Base-by-base conservation (phyloP, 495 filamentous ascomycete species). In the Aspergillus saccharolyticus region DNA sequence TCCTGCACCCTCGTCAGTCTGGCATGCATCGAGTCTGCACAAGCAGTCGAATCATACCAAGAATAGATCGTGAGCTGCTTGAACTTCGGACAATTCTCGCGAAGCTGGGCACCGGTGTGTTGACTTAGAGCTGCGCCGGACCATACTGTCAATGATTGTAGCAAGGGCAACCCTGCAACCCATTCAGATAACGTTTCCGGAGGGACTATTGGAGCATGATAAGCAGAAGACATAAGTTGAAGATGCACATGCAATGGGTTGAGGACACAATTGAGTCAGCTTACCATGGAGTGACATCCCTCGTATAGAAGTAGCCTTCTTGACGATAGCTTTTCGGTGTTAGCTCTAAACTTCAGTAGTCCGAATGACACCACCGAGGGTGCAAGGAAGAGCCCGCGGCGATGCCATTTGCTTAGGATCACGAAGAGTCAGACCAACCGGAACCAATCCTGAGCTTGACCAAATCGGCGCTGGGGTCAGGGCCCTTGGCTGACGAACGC, bases 1-100 rank as follows among this genome's bases (percentile, higher is more conserved):
- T 45, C 56, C 61, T 56, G 42, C 33, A 12, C 42, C 28, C 18
- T 20, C 6, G 22, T 33, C 6, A 42, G 54, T 1, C 51, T 45
- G 12, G 20, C n/a, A 25, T 28, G 3, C 25, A 25, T 3, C 0
- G 28, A 20, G 20, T 17, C 39, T 9, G 30, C 6, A 25, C 19
- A 28, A 7, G 0, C 19, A 19, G 3, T n/a, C 24, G 33, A 30
- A 28, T 10, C 64, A 46, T 72, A 80, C 77, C 79, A 83, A 49
- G 60, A 67, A 55, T 76, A 86, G 52, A 87, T 82, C 19, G 73
- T 79, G 18, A 92, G 63, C 28, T 79, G 73, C 44, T 80, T 74
- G 61, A 92, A 87, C 10, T 76, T 62, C 3, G 80, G 83, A 56
- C 87, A 92, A 62, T 80, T 72, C 42, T 74, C 58, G 16, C 70